A percentile compares a stretch with the other conserved stretches of the same genome.
Evolutionary conservation across 352 stramenopile species (phyloP).

Genomic region (Phytopythium boreale): DNA sequence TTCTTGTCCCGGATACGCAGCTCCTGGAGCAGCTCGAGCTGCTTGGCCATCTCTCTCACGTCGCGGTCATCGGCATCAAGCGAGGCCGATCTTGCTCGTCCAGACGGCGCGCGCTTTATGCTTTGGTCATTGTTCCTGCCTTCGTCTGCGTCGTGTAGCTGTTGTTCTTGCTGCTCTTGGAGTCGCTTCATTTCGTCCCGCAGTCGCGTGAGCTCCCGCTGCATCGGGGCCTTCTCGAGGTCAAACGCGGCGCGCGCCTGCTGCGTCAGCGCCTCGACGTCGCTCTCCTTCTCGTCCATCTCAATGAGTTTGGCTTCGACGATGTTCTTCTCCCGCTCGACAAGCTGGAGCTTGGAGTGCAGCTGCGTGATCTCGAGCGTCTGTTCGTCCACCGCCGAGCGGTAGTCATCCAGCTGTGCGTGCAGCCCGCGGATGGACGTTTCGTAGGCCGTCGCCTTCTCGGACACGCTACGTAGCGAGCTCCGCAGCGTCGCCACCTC

Average conservation of each 20-base stretch:
- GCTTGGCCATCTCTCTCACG: conserved; percentile 38
- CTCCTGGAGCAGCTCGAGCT: conserved; percentile 66
- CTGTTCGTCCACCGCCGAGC: conserved; percentile 57
- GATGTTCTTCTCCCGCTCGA: conserved; percentile 49
- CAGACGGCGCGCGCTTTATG: not conserved
- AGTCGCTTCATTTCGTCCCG: conserved; percentile 36
- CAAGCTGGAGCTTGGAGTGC: conserved; percentile 44
- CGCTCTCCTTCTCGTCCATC: conserved; percentile 63
- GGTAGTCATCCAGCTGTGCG: conserved; percentile 49
- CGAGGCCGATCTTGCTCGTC: not conserved
- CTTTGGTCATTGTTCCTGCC: not conserved
- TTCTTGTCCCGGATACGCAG: conserved; percentile 60
- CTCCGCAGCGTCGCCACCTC: conserved; percentile 26
- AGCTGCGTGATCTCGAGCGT: conserved; percentile 64
- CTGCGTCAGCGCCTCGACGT: conserved; percentile 46
- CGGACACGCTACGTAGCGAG: conserved; percentile 33
- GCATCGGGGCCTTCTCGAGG: conserved; percentile 47
- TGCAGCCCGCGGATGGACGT: conserved; percentile 38
- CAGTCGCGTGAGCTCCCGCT: conserved; percentile 39
- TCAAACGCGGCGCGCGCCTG: conserved; percentile 50
- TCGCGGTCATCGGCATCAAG: conserved; percentile 3
- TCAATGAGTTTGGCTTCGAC: conserved; percentile 71
- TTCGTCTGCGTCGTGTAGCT: conserved; percentile 18
- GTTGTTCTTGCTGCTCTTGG: conserved; percentile 29
- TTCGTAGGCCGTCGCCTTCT: conserved; percentile 46